Base-by-base conservation (phyloP, 257 asterid genomes). In the Buddleja alternifolia region DNA sequence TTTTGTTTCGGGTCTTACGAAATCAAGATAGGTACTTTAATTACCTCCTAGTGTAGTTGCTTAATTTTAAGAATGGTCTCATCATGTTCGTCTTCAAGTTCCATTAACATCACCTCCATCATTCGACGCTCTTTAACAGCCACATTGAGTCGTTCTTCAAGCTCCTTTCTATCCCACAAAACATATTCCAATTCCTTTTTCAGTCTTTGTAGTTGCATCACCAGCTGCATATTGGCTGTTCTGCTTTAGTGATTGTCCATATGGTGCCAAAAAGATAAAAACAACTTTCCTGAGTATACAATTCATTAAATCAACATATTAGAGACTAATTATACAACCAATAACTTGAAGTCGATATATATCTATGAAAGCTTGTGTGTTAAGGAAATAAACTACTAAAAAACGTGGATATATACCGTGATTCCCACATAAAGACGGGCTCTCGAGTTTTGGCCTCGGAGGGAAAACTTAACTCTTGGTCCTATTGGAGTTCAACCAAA, bases 51-150 rank as follows among this genome's bases (percentile, higher is more conserved):
- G 66, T 81, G 77, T 55, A 88, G 68, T 15, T 68, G 73, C 75
- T 90, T 77, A 47, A 84, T 77, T 74, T 82, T 82, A 61, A 51
- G 50, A 44, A 88, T 72, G 52, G 90, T 88, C 71, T 84, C 83
- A 0, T 83, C 89, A 10, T 86, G 86, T 75, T 88, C 89, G 32
- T 80, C 84, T 48, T 90, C 89, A 12, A 90, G 88, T 75, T 90
- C 96, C 57, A 63, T 75, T 59, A 83, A 60, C 83, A 84, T 74
- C 55, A 23, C 60, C 68, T 79, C 81, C 76, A 76, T 66, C 73
- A 70, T 44, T 48, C 50, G 34, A 40, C 70, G 79, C 40, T 90
- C 88, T 32, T 50, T 77, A 47, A 75, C 52, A 20, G 88, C 80
- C 39, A 51, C 39, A 6, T 37, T 68, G 32, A 83, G 74, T 65